A percentile compares a stretch with the other conserved stretches of the same genome.
phyloP scores from a whole-genome alignment of 2,329 filamentous ascomycete genomes.

The Aureobasidium sp. region DNA sequence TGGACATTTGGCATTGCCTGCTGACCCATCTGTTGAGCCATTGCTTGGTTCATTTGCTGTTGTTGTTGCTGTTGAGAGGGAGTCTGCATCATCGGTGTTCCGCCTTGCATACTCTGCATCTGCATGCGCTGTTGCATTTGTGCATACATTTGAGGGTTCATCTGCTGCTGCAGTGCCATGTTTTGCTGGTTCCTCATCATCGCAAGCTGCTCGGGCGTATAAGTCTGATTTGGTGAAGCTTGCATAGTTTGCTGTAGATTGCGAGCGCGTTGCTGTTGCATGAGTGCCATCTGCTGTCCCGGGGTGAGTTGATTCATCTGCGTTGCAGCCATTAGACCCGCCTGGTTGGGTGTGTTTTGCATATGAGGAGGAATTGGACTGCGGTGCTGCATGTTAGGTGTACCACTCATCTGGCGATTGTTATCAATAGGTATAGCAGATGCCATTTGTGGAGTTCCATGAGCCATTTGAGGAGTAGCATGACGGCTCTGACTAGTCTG shows the following conservation, averaged over 20 bases:
- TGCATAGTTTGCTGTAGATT: conserved; percentile 26
- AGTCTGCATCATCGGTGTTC: conserved; percentile 13
- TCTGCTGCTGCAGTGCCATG: conserved; percentile 19
- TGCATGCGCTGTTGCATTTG: conserved; percentile 20
- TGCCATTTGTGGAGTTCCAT: conserved; percentile 32
- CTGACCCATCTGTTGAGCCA: conserved; percentile 23
- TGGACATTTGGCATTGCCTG: conserved; percentile 17
- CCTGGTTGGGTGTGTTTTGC: conserved; percentile 24
- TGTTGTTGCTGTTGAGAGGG: conserved; percentile 22
- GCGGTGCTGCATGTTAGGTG: conserved; percentile 30
- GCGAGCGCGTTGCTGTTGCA: conserved; percentile 25
- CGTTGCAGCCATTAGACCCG: conserved; percentile 21
- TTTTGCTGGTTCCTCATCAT: conserved; percentile 24
- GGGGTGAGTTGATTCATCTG: conserved; percentile 22
- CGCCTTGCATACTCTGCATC: conserved; percentile 16
- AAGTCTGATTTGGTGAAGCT: conserved; percentile 21
- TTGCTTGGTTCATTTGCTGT: conserved; percentile 21
- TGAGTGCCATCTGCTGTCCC: conserved; percentile 21
- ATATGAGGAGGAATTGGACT: conserved; percentile 28
- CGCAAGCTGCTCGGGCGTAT: conserved; percentile 24
- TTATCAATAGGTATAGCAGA: conserved; percentile 24
- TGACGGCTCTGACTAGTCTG: conserved; percentile 30
- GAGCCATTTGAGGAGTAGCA: conserved; percentile 33
- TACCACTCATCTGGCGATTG: conserved; percentile 31
- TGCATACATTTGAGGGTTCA: conserved; percentile 20